phyloP scores from a whole-genome alignment of 495 filamentous ascomycete genomes.

The Aspergillus ostianus region DNA sequence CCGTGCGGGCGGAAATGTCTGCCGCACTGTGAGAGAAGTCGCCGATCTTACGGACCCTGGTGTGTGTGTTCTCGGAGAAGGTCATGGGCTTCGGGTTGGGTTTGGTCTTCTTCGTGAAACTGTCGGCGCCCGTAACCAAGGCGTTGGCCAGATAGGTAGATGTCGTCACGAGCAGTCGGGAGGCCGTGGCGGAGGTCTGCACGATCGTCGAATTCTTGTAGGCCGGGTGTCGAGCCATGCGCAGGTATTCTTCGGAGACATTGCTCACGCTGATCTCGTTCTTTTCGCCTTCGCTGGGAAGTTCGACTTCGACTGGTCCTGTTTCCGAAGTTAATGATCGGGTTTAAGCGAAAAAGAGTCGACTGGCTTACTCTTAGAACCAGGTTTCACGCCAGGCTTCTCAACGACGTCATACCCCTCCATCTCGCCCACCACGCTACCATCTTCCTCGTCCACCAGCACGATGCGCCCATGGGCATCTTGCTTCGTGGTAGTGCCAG shows the following conservation, averaged over 20 bases:
- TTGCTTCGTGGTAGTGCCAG: neutral
- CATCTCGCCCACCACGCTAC: slow-evolving; percentile 89
- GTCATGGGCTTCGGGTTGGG: slow-evolving; percentile 76
- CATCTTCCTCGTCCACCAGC: slow-evolving; percentile 93
- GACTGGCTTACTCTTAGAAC: slow-evolving; percentile 72
- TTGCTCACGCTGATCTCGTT: slow-evolving; percentile 72
- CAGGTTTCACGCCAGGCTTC: slow-evolving; percentile 66
- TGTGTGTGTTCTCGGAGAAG: slow-evolving; percentile 83
- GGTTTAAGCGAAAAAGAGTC: slow-evolving; percentile 1
- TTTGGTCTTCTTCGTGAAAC: slow-evolving; percentile 74
- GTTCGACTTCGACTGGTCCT: slow-evolving; percentile 90
- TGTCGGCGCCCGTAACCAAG: slow-evolving; percentile 72
- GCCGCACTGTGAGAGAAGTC: slow-evolving; percentile 75
- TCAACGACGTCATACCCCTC: slow-evolving; percentile 82
- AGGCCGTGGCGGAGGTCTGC: slow-evolving; percentile 84
- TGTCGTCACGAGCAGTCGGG: slow-evolving; percentile 87
- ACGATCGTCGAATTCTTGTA: slow-evolving; percentile 86
- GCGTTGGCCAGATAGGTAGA: slow-evolving; percentile 75
- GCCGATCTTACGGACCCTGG: slow-evolving; percentile 80
- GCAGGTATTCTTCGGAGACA: slow-evolving; percentile 74
- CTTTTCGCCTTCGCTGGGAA: slow-evolving; percentile 69
- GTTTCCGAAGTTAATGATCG: slow-evolving; percentile 12
- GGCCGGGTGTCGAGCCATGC: slow-evolving; percentile 79
- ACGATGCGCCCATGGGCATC: slow-evolving; percentile 58
- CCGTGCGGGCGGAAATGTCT: slow-evolving; percentile 76